A percentile compares a stretch with the other conserved stretches of the same genome.
Conservation (phyloP, 2,329 filamentous ascomycete species). For the Grosmannia clavigera region DNA sequence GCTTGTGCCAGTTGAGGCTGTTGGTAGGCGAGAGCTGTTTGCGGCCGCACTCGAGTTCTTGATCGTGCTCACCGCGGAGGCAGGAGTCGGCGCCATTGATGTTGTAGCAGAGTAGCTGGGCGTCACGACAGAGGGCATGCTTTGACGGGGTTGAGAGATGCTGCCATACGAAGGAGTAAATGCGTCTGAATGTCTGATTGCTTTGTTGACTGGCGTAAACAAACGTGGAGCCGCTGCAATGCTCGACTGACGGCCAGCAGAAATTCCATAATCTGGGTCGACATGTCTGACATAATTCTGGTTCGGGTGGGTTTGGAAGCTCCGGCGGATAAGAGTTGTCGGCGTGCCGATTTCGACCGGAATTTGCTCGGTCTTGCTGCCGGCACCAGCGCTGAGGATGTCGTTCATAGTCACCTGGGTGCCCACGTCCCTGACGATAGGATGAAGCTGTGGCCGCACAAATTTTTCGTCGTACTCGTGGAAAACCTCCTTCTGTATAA, state of each 20-base stretch:
- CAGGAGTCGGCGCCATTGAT: neutral
- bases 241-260: constrained; percentile 24
- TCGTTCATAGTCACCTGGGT: constrained; percentile 56
- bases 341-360: constrained; percentile 39
- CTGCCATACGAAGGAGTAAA: constrained; percentile 15
- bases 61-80: constrained; percentile 2
- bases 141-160: constrained; percentile 9
- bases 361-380: neutral
- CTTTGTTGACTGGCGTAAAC: constrained; percentile 27
- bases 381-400: constrained; percentile 5
- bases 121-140: constrained; percentile 8
- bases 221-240: constrained; percentile 26
- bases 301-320: constrained; percentile 74
- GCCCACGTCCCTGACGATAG: constrained; percentile 62
- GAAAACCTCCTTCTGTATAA: constrained; percentile 85
- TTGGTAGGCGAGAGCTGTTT: constrained; percentile 12
- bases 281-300: constrained; percentile 64
- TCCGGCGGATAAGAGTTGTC: constrained; percentile 53
- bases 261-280: constrained; percentile 46
- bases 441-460: constrained; percentile 80
- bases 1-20: constrained; percentile 9
- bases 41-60: constrained; percentile 8
- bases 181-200: constrained; percentile 20
- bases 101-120: neutral
- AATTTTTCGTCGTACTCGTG: constrained; percentile 95